Evolutionary conservation across 139 green algal species (phyloP).

Genomic region (Edaphochlamys debaryana): DNA sequence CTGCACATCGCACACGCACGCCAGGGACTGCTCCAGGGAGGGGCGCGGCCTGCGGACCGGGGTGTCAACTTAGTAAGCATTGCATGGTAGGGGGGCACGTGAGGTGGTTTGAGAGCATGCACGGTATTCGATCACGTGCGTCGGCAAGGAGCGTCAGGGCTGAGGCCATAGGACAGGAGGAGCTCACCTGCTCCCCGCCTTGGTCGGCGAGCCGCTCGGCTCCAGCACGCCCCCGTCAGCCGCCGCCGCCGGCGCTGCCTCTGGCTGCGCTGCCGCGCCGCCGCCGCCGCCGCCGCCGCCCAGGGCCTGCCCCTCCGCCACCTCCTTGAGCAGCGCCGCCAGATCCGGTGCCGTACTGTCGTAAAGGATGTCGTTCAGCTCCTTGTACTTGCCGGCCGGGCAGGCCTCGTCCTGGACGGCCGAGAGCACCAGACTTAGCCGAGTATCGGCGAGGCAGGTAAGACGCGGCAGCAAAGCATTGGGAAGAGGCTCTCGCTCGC

Average conservation of each 20-base stretch:
- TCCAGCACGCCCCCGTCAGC: too few species aligned
- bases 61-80: background rate
- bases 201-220: background rate
- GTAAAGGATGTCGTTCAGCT: slow-evolving; percentile 30
- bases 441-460: background rate
- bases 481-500: background rate
- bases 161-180: background rate
- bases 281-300: too few species aligned
- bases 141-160: background rate
- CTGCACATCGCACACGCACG: slow-evolving; percentile 29
- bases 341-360: background rate
- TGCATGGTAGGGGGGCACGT: background rate
- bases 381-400: slow-evolving; percentile 20
- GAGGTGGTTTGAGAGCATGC: background rate
- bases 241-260: too few species aligned
- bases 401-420: background rate
- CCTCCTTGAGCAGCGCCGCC: too few species aligned
- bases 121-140: background rate
- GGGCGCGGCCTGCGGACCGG: too few species aligned
- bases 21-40: slow-evolving; percentile 4
- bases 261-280: too few species aligned
- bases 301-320: too few species aligned
- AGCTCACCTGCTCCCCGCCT: background rate
- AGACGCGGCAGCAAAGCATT: background rate
- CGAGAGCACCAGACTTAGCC: background rate